Evolutionary conservation across 2,329 filamentous ascomycete genomes (phyloP).

Genomic region (Falciphora oryzae): DNA sequence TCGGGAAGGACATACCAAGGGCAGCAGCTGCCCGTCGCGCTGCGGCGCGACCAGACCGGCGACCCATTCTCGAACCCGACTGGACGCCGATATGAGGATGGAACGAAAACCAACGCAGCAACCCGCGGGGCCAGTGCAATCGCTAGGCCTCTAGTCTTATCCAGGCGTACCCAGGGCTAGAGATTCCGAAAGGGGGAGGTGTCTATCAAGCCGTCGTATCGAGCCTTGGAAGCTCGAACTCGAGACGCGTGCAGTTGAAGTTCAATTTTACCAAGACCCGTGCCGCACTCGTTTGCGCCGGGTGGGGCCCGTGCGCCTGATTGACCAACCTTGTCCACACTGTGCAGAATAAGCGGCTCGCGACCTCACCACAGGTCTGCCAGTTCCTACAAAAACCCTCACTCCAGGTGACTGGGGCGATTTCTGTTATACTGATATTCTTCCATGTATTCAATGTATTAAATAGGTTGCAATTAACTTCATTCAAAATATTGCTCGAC

Average conservation of each 20-base stretch:
- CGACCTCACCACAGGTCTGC: too few species aligned
- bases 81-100: background rate
- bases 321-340: background rate
- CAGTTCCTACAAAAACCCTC: too few species aligned
- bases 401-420: too few species aligned
- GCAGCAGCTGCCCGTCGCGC: slow-evolving; percentile 38
- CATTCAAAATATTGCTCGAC: too few species aligned
- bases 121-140: background rate
- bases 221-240: background rate
- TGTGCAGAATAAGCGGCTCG: background rate
- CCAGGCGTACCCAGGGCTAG: background rate
- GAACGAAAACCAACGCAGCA: background rate
- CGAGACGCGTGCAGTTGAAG: background rate
- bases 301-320: background rate
- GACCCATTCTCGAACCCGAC: slow-evolving; percentile 21
- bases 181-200: background rate
- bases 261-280: background rate
- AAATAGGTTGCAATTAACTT: too few species aligned
- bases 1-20: slow-evolving; percentile 28
- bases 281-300: background rate
- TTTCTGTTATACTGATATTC: too few species aligned
- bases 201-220: background rate
- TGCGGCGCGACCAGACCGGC: slow-evolving; percentile 37
- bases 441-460: too few species aligned
- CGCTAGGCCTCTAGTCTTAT: background rate